Conservation (phyloP, 2,329 filamentous ascomycete genomes). For the Aspergillus brunneoviolaceus region DNA sequence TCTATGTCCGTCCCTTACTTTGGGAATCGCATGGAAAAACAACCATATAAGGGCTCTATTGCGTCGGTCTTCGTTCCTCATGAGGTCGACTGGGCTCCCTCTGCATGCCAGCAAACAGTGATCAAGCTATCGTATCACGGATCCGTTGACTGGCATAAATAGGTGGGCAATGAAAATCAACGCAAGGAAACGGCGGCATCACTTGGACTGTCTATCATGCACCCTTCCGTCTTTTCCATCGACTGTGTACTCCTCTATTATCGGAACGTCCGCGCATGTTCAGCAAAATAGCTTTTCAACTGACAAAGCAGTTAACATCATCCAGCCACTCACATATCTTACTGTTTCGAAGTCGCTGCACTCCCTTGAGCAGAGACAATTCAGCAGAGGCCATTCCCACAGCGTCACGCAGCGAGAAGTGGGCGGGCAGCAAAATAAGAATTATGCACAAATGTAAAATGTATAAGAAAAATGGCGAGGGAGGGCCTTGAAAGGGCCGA, state of each 20-base stretch:
- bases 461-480: slow-evolving; percentile 10
- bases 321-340: not conserved
- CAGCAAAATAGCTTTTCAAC: not conserved
- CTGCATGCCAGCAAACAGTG: slow-evolving; percentile 8
- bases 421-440: slow-evolving; percentile 1
- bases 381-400: not conserved
- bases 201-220: not conserved
- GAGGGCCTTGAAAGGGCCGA: not conserved
- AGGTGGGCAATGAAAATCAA: not conserved
- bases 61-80: not conserved
- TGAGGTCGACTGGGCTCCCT: not conserved
- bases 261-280: not conserved
- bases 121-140: slow-evolving; percentile 16
- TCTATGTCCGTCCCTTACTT: not conserved
- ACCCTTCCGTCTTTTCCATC: not conserved
- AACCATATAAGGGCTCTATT: not conserved
- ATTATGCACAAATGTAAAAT: slow-evolving; percentile 17
- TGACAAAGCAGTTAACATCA: not conserved
- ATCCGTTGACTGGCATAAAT: slow-evolving; percentile 15
- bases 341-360: not conserved
- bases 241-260: not conserved
- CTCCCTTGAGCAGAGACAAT: not conserved
- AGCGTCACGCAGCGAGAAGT: slow-evolving; percentile 6
- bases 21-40: not conserved
- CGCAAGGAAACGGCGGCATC: not conserved